Evolutionary conservation across 148 eudicot genomes (phyloP), one percentile per base, ranked within the genome.

Genomic region (Limonium bicolor): DNA sequence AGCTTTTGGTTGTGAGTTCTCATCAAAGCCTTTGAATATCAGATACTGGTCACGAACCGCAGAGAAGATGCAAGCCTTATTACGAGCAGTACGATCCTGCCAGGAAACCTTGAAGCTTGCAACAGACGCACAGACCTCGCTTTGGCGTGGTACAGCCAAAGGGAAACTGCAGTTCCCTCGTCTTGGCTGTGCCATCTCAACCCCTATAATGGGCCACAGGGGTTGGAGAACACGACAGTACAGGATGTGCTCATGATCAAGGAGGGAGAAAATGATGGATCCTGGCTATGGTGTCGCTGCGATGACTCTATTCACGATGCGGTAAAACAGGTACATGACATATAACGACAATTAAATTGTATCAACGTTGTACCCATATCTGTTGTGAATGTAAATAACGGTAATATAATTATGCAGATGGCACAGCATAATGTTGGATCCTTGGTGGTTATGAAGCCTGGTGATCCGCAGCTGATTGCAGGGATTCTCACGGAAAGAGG

Each of bases 401-500:
- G 26, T 1, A 17, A 24, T 3, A 15, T 53, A 13, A 44, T 13
- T 18, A 48, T 72, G 54, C 53, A 86, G 96, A 87, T 87, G 90
- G 82, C 86, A 36, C 60, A 45, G 32, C 63, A 87, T 55, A 77
- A 87, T 50, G 72, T 87, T 24, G 96, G 94, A 34, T 87, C 94
- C 10, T 59, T 82, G 56, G 86, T 87, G 54, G 96, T 87, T 61
- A 63, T 87, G 35, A 73, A 68, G 66, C 90, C 96, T 15, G 94
- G 86, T 63, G 68, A 76, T 24, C 51, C 55, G n/a, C 76, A 76
- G 22, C 50, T 45, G 1, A 79, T 87, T 48, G 85, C 85, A 46
- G 94, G 94, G 41, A 76, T 87, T 25, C 27, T 82, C 46, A 82
- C 96, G 21, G 96, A 82, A 61, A 59, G 84, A 76, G 87, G 93